Evolutionary conservation across 1,284 basidiomycete species (phyloP).

Genomic region (Heterobasidion irregulare): DNA sequence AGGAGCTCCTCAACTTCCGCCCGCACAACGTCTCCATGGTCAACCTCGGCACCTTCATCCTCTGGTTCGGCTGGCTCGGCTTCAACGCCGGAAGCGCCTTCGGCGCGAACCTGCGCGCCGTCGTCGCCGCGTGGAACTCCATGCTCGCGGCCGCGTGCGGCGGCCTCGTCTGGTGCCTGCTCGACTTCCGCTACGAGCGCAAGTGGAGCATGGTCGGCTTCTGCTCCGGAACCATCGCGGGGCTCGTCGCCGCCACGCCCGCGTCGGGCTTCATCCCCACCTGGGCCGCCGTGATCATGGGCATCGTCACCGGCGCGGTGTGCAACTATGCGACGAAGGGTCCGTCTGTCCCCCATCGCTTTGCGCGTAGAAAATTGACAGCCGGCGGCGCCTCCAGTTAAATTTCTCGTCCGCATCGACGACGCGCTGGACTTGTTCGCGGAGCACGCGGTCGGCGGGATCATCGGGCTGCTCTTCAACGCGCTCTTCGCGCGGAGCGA

Average conservation of each 20-base stretch:
- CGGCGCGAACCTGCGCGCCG: conserved; percentile 84
- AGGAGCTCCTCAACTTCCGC: conserved; percentile 81
- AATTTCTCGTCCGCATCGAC: conserved; percentile 62
- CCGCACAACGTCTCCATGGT: conserved; percentile 92
- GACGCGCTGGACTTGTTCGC: conserved; percentile 84
- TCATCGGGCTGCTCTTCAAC: conserved; percentile 77
- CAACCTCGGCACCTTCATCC: conserved; percentile 79
- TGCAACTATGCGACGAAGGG: conserved; percentile 88
- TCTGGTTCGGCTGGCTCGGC: conserved; percentile 85
- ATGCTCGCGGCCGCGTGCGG: conserved; percentile 75
- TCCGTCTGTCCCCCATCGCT: conserved; percentile 26
- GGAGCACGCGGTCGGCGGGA: conserved; percentile 88
- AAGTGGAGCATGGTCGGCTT: conserved; percentile 87
- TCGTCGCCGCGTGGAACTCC: conserved; percentile 84
- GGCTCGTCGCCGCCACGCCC: conserved; percentile 87
- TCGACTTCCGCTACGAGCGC: conserved; percentile 79
- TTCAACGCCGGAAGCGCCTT: conserved; percentile 78
- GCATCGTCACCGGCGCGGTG: conserved; percentile 64
- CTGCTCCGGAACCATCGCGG: conserved; percentile 73
- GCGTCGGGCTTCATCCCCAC: conserved; percentile 62
- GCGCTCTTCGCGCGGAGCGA: conserved; percentile 67
- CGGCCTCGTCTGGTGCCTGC: conserved; percentile 83
- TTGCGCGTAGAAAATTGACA: neutral
- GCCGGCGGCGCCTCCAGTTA: conserved; percentile 35
- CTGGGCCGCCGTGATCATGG: conserved; percentile 72